phyloP scores from a whole-genome alignment of 306 rosid genomes.

The Pyrus bretschneideri region DNA sequence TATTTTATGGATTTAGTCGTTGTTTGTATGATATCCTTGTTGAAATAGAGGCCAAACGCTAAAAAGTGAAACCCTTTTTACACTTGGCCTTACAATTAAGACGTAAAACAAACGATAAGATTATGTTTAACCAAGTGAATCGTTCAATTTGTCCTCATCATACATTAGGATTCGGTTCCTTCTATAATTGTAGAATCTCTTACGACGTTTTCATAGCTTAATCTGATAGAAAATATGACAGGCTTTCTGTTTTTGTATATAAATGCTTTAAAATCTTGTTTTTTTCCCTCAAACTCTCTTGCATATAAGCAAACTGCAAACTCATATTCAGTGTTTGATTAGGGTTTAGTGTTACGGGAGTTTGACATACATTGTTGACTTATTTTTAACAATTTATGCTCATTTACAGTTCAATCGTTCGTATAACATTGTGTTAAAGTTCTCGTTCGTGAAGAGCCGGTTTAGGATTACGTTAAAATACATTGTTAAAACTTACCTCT shows the following conservation, averaged over 20 bases:
- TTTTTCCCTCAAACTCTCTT: neutral
- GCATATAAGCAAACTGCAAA: neutral
- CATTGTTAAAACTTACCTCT: neutral
- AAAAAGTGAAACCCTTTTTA: neutral
- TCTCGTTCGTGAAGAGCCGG: neutral
- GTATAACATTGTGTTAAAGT: neutral
- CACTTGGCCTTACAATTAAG: neutral
- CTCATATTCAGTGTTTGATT: neutral
- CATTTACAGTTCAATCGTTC: too few species aligned
- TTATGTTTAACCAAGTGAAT: neutral
- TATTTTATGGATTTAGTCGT: neutral
- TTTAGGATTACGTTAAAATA: neutral
- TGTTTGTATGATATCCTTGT: neutral
- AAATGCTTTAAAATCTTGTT: neutral
- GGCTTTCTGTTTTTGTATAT: neutral
- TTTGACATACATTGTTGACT: neutral
- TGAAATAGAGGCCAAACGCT: neutral
- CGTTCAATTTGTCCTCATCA: neutral
- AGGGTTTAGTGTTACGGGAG: neutral
- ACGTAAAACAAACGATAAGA: neutral
- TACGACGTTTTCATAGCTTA: neutral
- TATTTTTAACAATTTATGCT: neutral
- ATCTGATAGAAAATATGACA: neutral
- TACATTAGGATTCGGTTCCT: neutral
- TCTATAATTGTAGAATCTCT: neutral